phyloP scores from a whole-genome alignment of 257 asterid genomes.

The Prunella vulgaris region DNA sequence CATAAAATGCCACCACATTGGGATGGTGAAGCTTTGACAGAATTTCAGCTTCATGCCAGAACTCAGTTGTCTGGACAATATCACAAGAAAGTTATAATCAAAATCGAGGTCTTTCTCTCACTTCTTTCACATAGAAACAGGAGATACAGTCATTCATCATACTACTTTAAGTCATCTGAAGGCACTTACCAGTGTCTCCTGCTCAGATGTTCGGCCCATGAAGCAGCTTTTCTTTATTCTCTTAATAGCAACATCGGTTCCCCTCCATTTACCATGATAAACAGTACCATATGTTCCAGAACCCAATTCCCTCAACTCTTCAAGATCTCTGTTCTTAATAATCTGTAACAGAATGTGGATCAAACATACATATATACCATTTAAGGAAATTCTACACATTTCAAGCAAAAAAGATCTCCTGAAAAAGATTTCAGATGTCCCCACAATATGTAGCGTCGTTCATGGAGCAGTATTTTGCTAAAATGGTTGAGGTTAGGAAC shows the following conservation, averaged over 20 bases:
- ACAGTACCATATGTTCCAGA: slow-evolving; percentile 97
- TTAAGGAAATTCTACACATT: slow-evolving; percentile 1
- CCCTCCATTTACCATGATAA: slow-evolving; percentile 97
- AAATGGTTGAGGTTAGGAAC: background rate
- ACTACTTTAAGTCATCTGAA: background rate
- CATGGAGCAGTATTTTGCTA: slow-evolving; percentile 3
- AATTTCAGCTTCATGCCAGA: slow-evolving; percentile 94
- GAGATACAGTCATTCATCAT: background rate
- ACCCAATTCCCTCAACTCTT: slow-evolving; percentile 89
- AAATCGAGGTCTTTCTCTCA: background rate
- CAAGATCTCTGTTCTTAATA: slow-evolving; percentile 78
- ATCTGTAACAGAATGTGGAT: slow-evolving; percentile 41
- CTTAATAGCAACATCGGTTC: slow-evolving; percentile 91
- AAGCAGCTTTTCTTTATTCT: slow-evolving; percentile 90
- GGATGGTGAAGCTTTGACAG: slow-evolving; percentile 97
- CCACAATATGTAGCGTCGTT: background rate
- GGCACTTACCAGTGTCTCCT: slow-evolving; percentile 62
- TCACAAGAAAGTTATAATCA: slow-evolving; percentile 17
- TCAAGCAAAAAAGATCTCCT: background rate
- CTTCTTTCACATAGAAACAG: background rate
- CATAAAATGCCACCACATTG: slow-evolving; percentile 93
- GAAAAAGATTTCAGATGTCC: background rate
- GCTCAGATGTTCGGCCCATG: slow-evolving; percentile 85
- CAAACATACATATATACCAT: background rate
- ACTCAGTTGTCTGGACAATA: slow-evolving; percentile 56